Evolutionary conservation across 495 filamentous ascomycete genomes (phyloP), one percentile per base, ranked within the genome.

Genomic region (Astrothelium subdiscretum): DNA sequence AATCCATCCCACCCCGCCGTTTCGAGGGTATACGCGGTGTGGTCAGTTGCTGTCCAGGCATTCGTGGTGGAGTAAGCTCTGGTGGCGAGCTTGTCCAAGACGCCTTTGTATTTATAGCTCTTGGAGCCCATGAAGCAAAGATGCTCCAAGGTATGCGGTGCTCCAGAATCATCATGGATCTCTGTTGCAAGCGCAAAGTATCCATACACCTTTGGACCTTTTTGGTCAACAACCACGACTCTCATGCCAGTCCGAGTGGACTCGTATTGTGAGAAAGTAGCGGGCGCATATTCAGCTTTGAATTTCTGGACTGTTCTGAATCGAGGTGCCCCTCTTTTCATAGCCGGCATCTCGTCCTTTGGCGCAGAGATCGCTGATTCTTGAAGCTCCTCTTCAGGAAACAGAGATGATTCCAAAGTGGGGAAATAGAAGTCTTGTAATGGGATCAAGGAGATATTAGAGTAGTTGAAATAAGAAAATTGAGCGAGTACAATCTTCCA

Each of bases 1-100:
- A 97, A 97, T 26, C 91, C 92, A 67, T 94, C 90, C 92, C 94
- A 97, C 12, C 95, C 94, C 27, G 94, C 94, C 13, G 91, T 92
- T 62, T 95, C 85, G 2, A 99, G 81, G 1, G 90, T 95, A 73
- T 99, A 99, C 1, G 89, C 92, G n/a, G 95, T 99, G 65, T 96
- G 90, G 69, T 96, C 92, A 32, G 88, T 92, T 31, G 84, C 86
- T 8, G 94, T 99, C 90, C 91, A 97, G 1, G 94, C 94, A 75
- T 99, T 99, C 32, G 92, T 99, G 64, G 79, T 81, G 18, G 92
- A 95, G 74, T 97, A 99, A 1, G 91, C 89, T 60, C 94, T 82
- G 11, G 89, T 92, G 12, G 95, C 90, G 60, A 97, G 81, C 75
- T 92, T 95, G 72, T 97, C 94, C 13, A 99, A 78, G 26, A 97